Conservation (phyloP, 2,329 filamentous ascomycete genomes). For the Verticillium nonalfalfae region DNA sequence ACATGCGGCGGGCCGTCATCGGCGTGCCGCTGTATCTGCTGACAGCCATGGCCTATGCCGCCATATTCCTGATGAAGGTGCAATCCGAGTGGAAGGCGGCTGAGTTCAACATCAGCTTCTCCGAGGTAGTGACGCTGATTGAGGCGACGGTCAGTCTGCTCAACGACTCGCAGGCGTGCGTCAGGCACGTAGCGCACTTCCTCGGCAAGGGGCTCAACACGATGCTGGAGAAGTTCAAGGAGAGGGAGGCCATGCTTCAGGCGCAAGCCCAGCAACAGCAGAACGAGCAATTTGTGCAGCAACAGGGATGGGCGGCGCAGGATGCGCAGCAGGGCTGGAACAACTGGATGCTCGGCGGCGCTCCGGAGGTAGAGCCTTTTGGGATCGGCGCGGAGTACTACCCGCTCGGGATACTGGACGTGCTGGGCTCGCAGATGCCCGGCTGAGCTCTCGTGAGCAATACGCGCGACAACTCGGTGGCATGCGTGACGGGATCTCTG, state of each 20-base stretch:
- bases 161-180: conserved; percentile 16
- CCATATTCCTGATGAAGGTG: conserved; percentile 24
- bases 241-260: conserved; percentile 8
- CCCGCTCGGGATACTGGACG: conserved; percentile 16
- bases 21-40: conserved; percentile 24
- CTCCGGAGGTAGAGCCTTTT: conserved; percentile 11
- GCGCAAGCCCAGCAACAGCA: background rate
- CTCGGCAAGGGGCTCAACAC: conserved; percentile 19
- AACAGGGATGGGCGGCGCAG: conserved; percentile 1
- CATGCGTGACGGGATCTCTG: background rate
- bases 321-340: conserved; percentile 15
- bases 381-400: conserved; percentile 13
- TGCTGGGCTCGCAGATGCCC: conserved; percentile 19
- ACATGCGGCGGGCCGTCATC: conserved; percentile 22
- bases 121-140: conserved; percentile 19
- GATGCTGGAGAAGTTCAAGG: conserved; percentile 22
- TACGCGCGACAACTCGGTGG: background rate
- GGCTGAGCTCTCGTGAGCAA: conserved; percentile 5
- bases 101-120: conserved; percentile 19
- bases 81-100: conserved; percentile 21
- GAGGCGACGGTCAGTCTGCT: conserved; percentile 17
- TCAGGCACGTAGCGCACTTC: conserved; percentile 21
- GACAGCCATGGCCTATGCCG: conserved; percentile 24
- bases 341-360: conserved; percentile 18
- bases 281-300: conserved; percentile 1